Evolutionary conservation across 179 eudicot genomes (phyloP).

Genomic region (Camellia oleifera): DNA sequence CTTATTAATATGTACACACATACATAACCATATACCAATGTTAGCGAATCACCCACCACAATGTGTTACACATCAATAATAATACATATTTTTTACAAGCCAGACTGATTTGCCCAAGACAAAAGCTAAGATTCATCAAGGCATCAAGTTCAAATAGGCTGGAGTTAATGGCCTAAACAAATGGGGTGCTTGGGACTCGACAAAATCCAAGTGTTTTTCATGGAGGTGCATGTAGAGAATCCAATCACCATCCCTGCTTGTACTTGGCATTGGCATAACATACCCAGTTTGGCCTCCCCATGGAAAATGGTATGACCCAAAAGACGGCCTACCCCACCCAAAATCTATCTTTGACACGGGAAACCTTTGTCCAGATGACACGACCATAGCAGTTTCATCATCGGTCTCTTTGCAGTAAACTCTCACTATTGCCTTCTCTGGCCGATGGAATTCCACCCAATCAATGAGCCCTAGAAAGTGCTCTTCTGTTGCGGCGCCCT

Average conservation of each 20-base stretch:
- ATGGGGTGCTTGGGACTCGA: constrained; percentile 26
- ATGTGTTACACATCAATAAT: no score
- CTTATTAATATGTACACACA: no score
- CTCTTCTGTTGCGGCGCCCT: constrained; percentile 19
- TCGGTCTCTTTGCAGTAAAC: constrained; percentile 28
- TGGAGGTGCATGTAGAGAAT: constrained; percentile 33
- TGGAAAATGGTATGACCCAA: constrained; percentile 64
- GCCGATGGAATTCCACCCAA: constrained; percentile 59
- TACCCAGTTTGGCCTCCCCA: constrained; percentile 61
- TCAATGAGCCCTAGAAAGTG: constrained; percentile 59
- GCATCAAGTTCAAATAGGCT: constrained; percentile 7
- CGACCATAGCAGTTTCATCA: constrained; percentile 46
- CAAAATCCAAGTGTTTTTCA: constrained; percentile 27
- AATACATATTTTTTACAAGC: no score
- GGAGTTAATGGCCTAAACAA: constrained; percentile 27
- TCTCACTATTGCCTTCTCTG: constrained; percentile 35
- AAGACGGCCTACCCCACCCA: constrained; percentile 56
- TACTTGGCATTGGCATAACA: constrained; percentile 49
- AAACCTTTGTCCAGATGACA: constrained; percentile 53
- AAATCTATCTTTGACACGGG: constrained; percentile 47
- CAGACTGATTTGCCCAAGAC: no score
- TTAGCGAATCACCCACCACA: no score
- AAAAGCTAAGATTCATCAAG: neutral
- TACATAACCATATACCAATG: no score
- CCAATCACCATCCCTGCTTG: constrained; percentile 33